Conservation (phyloP, 176 grass and related monocot genomes). For the Oryza glaberrima region DNA sequence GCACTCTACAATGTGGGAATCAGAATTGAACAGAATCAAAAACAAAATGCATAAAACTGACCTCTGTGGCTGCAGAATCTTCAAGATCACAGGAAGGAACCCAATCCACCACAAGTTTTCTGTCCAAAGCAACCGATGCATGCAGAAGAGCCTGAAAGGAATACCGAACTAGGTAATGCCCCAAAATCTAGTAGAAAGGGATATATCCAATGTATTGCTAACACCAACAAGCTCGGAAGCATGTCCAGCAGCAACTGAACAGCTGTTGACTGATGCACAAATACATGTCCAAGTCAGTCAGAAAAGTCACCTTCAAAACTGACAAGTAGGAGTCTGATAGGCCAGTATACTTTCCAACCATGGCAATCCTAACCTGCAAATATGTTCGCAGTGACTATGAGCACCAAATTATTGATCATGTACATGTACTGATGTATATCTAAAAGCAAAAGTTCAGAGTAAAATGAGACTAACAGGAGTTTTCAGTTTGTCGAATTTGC, state of each 20-base stretch:
- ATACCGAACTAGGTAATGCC: not conserved
- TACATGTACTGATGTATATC: not conserved
- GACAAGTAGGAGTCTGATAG: slow-evolving; percentile 79
- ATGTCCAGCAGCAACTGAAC: not conserved
- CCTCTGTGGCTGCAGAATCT: slow-evolving; percentile 68
- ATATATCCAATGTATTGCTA: not conserved
- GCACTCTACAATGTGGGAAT: not conserved
- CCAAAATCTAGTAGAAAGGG: slow-evolving; percentile 5
- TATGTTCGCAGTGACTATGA: slow-evolving; percentile 29
- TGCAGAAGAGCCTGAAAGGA: slow-evolving; percentile 78
- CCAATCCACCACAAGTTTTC: slow-evolving; percentile 95
- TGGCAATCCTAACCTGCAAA: slow-evolving; percentile 84
- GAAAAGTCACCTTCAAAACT: slow-evolving; percentile 66
- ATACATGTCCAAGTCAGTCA: not conserved
- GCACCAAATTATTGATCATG: not conserved
- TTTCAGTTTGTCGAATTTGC: slow-evolving; percentile 67
- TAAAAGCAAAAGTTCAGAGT: not conserved
- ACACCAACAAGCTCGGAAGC: not conserved
- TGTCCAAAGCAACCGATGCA: slow-evolving; percentile 72
- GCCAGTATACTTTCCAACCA: slow-evolving; percentile 84
- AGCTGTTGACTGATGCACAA: not conserved
- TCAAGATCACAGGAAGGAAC: slow-evolving; percentile 93
- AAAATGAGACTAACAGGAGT: slow-evolving; percentile 48
- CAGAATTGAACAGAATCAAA: slow-evolving; percentile 3
- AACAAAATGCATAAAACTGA: slow-evolving; percentile 25